Percentiles rank a stretch among this genome's conserved stretches.
phyloP scores from a whole-genome alignment of 2,329 filamentous ascomycete genomes.

The Ascochyta viciae-villosae region DNA sequence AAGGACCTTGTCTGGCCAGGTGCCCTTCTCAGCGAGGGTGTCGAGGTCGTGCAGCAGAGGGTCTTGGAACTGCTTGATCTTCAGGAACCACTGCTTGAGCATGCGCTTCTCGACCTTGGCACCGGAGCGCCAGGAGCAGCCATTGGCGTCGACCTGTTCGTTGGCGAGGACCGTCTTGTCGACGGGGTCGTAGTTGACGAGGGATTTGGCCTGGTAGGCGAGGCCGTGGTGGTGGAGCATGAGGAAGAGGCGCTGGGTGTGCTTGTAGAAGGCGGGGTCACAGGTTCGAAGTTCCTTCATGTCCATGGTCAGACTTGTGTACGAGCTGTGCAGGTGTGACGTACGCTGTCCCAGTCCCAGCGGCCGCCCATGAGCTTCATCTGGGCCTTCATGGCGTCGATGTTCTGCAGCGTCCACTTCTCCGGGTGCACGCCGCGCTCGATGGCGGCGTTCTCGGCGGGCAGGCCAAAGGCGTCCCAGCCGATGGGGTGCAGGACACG shows the following conservation, averaged over 20 bases:
- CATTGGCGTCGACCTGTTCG: conserved; percentile 88
- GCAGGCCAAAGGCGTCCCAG: conserved; percentile 91
- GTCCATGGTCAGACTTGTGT: conserved; percentile 15
- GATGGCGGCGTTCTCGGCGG: conserved; percentile 89
- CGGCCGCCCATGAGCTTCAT: conserved; percentile 78
- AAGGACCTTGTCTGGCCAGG: conserved; percentile 84
- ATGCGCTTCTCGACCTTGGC: conserved; percentile 81
- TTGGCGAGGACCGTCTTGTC: conserved; percentile 91
- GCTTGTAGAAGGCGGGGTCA: conserved; percentile 84
- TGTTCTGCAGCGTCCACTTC: conserved; percentile 81
- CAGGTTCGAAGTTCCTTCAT: conserved; percentile 81
- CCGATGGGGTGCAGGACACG: conserved; percentile 88
- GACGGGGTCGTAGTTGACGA: conserved; percentile 90
- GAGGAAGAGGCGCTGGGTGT: conserved; percentile 86
- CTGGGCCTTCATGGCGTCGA: conserved; percentile 84
- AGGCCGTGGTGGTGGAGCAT: conserved; percentile 76
- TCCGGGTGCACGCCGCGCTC: conserved; percentile 80
- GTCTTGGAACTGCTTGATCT: conserved; percentile 80
- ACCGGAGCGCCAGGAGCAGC: conserved; percentile 85
- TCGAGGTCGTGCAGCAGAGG: conserved; percentile 75
- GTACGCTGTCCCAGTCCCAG: conserved; percentile 83
- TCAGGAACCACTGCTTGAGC: conserved; percentile 89
- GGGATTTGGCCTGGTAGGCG: conserved; percentile 81
- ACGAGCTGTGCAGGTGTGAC: not conserved
- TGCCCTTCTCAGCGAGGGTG: conserved; percentile 64